These are phyloP conservation scores for Arthrinium puccinioides DNA, from an alignment of 2,329 filamentous ascomycete species.

Conservation along the genomic window DNA sequence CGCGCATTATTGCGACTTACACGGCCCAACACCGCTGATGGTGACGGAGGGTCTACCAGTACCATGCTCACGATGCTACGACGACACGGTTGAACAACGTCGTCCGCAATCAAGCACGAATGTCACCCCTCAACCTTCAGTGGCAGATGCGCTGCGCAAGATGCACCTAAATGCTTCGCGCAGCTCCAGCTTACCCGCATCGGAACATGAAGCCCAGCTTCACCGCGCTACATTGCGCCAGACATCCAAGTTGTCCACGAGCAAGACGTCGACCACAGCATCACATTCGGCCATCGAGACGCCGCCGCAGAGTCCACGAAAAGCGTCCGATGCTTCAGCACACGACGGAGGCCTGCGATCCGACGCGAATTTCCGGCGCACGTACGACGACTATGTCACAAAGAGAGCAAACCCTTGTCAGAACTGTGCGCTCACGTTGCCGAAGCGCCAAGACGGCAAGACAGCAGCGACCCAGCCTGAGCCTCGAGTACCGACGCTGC, in stretches of 20 bases:
- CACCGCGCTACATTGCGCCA: constrained; percentile 35
- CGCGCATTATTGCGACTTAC: constrained; percentile 64
- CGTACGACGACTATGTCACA: constrained; percentile 59
- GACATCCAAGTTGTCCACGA: constrained; percentile 23
- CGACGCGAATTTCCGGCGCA: constrained; percentile 54
- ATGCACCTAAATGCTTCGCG: constrained; percentile 35
- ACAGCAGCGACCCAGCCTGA: constrained; percentile 21
- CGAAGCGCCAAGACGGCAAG: constrained; percentile 33
- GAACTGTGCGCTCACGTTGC: constrained; percentile 61
- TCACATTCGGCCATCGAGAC: constrained; percentile 45
- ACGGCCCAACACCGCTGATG: constrained; percentile 63
- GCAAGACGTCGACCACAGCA: constrained; percentile 20
- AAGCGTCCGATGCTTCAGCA: constrained; percentile 23
- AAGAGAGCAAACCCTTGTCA: constrained; percentile 58
- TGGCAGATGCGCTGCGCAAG: constrained; percentile 40
- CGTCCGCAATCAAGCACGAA: constrained; percentile 33
- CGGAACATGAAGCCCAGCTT: constrained; percentile 36
- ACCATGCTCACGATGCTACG: constrained; percentile 52
- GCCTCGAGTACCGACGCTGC: constrained; percentile 46
- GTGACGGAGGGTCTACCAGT: constrained; percentile 60
- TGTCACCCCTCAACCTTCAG: constrained; percentile 26
- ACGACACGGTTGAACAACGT: constrained; percentile 29
- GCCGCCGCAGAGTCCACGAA: constrained; percentile 49
- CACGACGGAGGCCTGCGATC: constrained; percentile 26
- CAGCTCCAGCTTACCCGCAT: constrained; percentile 33